A percentile compares a stretch with the other conserved stretches of the same genome.
Evolutionary conservation across 164 flowering plant genomes (phyloP).

Genomic region (Vitis cinerea): DNA sequence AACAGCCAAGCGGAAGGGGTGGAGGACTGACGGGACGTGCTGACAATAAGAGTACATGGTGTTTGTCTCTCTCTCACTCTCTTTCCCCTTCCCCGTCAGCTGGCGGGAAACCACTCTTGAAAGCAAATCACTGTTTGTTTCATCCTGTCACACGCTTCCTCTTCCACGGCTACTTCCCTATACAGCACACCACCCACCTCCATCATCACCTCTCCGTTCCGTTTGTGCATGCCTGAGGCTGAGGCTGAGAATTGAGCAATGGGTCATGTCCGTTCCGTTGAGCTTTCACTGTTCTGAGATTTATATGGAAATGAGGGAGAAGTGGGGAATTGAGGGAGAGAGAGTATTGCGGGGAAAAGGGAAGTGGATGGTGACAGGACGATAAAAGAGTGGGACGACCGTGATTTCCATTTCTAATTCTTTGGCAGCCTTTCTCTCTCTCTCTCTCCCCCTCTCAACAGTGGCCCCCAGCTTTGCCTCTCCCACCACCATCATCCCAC

Average conservation of each 20-base stretch:
- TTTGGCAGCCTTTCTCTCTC: constrained; percentile 30
- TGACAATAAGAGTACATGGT: constrained; percentile 16
- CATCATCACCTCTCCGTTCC: neutral
- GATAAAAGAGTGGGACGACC: constrained; percentile 30
- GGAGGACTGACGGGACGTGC: constrained; percentile 28
- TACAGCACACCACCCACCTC: neutral
- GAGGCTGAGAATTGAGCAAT: too few relatives aligned
- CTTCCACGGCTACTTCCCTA: neutral
- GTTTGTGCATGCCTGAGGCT: neutral
- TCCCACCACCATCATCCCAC: constrained; percentile 1
- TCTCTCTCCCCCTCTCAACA: constrained; percentile 2
- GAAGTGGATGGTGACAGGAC: constrained; percentile 33
- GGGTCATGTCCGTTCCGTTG: too few relatives aligned
- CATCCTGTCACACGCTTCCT: constrained; percentile 1
- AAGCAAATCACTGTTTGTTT: constrained; percentile 2
- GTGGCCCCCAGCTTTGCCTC: constrained; percentile 16
- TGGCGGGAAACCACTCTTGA: constrained; percentile 34
- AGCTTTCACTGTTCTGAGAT: too few relatives aligned
- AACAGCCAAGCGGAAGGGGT: constrained; percentile 11
- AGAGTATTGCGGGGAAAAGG: constrained; percentile 33
- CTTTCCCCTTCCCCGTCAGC: constrained; percentile 21
- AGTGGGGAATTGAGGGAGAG: constrained; percentile 9
- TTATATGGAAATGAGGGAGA: neutral
- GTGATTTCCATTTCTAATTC: constrained; percentile 33
- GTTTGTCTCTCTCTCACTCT: neutral